Evolutionary conservation across 2,329 filamentous ascomycete genomes (phyloP), one percentile per base, ranked within the genome.

Genomic region (Cladosporium sphaerospermum): DNA sequence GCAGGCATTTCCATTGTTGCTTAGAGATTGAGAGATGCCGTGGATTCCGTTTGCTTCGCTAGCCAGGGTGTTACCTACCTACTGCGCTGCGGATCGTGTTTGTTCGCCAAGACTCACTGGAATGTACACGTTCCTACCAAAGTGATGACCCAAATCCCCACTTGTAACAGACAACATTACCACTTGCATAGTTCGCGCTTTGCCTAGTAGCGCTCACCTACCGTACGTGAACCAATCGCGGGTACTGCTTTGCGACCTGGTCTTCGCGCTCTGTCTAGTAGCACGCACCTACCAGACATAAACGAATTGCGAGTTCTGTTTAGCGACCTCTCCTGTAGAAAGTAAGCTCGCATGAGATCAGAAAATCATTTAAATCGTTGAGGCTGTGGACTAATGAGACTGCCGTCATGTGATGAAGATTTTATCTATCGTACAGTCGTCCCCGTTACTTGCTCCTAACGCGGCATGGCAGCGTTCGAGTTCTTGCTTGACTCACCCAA

Each of bases 401-500:
- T 7, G 23, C 7, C 16, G 23, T 4, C 9, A 33, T 16, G 23
- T 28, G 28, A 49, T 11, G 37, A 34, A 33, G 10, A 14, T 40
- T 40, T 31, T 51, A 51, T 51, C n/a, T 51, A 51, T 51, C 48
- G 40, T 51, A 51, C 48, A 51, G 32, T 51, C 48, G 16, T 43
- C 48, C 48, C 48, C 32, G 11, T 18, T 39, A 11, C 36, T 8
- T 11, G 34, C 10, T 36, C 56, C 57, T 65, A 67, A 56, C 64
- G 55, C 28, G 62, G 62, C 64, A 66, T 67, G 42, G 60, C 58
- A 10, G 70, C 62, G 66, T 68, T 78, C 76, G 62, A 64, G 49
- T 69, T 67, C 55, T 67, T 67, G 48, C 62, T 67, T 37, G 59
- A 74, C 79, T 74, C 67, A 96, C 93, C 93, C 70, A 99, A 86